Conservation (phyloP, 495 filamentous ascomycete species). For the Tuber borchii region DNA sequence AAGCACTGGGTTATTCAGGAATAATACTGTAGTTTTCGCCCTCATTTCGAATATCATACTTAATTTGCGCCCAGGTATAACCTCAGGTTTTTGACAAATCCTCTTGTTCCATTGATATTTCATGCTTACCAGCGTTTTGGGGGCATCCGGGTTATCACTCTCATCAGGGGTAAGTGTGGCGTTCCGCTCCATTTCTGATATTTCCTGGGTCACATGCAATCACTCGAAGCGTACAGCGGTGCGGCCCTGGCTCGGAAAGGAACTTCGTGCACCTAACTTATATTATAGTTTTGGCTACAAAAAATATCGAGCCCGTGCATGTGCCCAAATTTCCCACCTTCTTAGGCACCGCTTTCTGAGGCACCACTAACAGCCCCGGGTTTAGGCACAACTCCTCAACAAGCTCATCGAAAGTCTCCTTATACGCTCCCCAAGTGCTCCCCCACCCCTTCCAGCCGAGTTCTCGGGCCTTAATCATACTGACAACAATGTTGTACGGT, state of each 20-base stretch:
- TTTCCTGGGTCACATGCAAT: not conserved
- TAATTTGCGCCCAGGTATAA: no score
- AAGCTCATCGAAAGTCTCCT: conserved; percentile 48
- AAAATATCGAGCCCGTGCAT: not conserved
- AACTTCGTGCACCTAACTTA: not conserved
- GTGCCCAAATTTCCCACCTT: not conserved
- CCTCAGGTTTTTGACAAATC: no score
- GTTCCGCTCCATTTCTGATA: not conserved
- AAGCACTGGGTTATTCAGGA: no score
- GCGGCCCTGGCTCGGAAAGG: not conserved
- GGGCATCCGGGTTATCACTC: no score
- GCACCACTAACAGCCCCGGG: not conserved
- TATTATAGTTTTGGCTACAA: not conserved
- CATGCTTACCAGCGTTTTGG: no score
- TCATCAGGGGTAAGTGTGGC: not conserved
- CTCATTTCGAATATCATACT: no score
- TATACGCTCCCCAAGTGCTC: conserved; percentile 51
- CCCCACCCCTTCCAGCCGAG: conserved; percentile 48
- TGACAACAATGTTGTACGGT: conserved; percentile 49
- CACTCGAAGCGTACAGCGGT: not conserved
- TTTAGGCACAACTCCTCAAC: conserved; percentile 44
- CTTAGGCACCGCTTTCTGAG: not conserved
- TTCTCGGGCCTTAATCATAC: conserved; percentile 56
- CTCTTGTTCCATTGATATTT: no score
- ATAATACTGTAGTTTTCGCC: no score